Conservation (phyloP, 306 rosid genomes). For the Malus domestica region DNA sequence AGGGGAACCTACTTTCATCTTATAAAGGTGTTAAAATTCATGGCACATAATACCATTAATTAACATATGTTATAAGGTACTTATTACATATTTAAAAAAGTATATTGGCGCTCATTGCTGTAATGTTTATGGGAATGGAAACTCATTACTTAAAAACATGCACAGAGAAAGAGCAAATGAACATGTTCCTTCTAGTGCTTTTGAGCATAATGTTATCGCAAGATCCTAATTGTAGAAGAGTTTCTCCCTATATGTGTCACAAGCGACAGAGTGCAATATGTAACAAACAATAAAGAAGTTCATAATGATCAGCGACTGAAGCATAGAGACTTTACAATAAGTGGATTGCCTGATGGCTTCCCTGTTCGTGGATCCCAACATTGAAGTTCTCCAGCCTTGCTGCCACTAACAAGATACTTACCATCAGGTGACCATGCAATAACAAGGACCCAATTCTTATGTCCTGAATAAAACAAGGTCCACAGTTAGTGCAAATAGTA, state of each 20-base stretch:
- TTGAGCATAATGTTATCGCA: neutral
- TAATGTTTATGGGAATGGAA: neutral
- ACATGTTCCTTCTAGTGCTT: neutral
- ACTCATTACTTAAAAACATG: neutral
- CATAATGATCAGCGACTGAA: neutral
- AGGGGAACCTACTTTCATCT: neutral
- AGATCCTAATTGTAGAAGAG: neutral
- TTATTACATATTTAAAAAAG: neutral
- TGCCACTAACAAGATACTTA: conserved; percentile 87
- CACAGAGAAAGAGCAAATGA: neutral
- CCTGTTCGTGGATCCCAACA: conserved; percentile 95
- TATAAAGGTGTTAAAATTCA: neutral
- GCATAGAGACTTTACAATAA: conserved; percentile 42
- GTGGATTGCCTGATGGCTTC: conserved; percentile 58
- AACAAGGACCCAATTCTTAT: conserved; percentile 88
- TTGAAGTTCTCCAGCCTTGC: conserved; percentile 79
- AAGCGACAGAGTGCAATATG: neutral
- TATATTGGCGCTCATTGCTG: neutral
- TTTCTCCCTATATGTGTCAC: neutral
- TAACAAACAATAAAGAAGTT: neutral
- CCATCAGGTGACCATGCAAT: conserved; percentile 97
- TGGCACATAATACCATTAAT: neutral
- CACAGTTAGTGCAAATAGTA: conserved; percentile 5
- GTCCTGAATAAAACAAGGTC: conserved; percentile 46
- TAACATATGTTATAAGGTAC: neutral